These are phyloP conservation scores for Blastomyces gilchristii DNA, from an alignment of 2,329 filamentous ascomycete genomes.

Conservation along the genomic window DNA sequence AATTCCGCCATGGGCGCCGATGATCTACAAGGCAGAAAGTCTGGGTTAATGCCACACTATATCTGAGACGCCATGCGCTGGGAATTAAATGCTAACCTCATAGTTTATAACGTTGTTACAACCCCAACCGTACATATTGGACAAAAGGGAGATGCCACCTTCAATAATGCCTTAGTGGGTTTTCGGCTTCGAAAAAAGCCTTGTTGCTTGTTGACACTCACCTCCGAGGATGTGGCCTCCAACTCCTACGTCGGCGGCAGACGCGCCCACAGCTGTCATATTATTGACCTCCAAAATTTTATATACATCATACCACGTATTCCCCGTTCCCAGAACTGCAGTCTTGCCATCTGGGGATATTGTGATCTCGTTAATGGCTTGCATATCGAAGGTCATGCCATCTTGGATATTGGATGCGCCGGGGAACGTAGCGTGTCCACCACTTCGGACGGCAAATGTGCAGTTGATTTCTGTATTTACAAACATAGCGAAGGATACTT, in stretches of 20 bases:
- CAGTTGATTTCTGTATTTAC: conserved; percentile 26
- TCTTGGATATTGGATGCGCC: conserved; percentile 43
- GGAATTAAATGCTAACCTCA: conserved; percentile 18
- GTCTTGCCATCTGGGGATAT: conserved; percentile 22
- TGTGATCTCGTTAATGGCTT: conserved; percentile 22
- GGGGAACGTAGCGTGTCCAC: conserved; percentile 49
- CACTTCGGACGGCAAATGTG: conserved; percentile 46
- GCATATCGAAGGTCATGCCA: conserved; percentile 28
- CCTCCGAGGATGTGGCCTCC: conserved; percentile 22
- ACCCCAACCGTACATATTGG: conserved; percentile 25
- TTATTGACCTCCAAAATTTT: conserved; percentile 22
- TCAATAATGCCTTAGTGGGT: conserved; percentile 4
- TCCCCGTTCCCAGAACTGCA: conserved; percentile 26
- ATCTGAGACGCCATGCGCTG: not conserved
- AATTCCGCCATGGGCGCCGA: conserved; percentile 33
- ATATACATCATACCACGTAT: conserved; percentile 29
- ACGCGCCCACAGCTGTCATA: conserved; percentile 27
- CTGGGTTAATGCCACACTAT: not conserved
- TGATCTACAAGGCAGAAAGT: conserved; percentile 23
- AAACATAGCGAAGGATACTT: conserved; percentile 25
- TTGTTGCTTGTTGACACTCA: conserved; percentile 4
- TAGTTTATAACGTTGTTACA: conserved; percentile 29
- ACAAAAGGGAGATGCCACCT: conserved; percentile 28
- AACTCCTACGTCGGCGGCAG: conserved; percentile 21
- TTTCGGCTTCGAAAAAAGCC: not conserved